Evolutionary conservation across 176 grass and related monocot species (phyloP), one percentile per base, ranked within the genome.

Genomic region (Poa pratensis): DNA sequence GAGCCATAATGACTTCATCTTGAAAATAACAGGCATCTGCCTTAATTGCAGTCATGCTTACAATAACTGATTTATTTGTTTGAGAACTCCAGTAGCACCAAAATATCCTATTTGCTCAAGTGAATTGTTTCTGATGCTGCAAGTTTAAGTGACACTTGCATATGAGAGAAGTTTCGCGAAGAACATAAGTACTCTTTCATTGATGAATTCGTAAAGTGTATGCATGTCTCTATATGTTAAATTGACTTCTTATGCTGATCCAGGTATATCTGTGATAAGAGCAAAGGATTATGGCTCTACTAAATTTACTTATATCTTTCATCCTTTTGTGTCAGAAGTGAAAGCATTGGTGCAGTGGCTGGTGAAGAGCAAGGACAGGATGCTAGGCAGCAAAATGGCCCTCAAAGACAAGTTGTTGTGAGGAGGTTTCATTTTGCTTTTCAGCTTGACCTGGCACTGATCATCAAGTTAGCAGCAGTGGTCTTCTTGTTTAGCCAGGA

Each of bases 401-500:
- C 75, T 86, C 88, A 94, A 85, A 94, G 89, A 93, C 96, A 95
- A 92, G 87, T 92, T 63, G 86, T 96, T 51, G 93, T 89, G 81
- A 95, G 96, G 88, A 91, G 93, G 82, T 94, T 98, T 78, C 91
- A 94, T 69, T 94, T 95, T 15, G 91, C 90, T 67, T 95, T 98
- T 90, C 93, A 98, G 81, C 90, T 98, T 78, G 93, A 98, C 75
- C 68, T 94, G 86, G 71, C 82, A 23, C 71, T 98, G 60, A 93
- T 98, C 77, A 86, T 98, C 84, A 98, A 98, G 87, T 89, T 98
- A 80, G 96, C 93, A 27, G 93, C 91, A 49, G 88, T 95, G 10
- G 91, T 98, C 24, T 98, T 98, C 87, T 75, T 98, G 37, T 89
- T 98, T 78, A 92, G 90, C 55, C 93, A 95, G 69, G 93, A 98